Percentiles rank a stretch among this genome's conserved stretches.
Evolutionary conservation across 495 filamentous ascomycete species (phyloP).

Genomic region (Immersiella caudata): DNA sequence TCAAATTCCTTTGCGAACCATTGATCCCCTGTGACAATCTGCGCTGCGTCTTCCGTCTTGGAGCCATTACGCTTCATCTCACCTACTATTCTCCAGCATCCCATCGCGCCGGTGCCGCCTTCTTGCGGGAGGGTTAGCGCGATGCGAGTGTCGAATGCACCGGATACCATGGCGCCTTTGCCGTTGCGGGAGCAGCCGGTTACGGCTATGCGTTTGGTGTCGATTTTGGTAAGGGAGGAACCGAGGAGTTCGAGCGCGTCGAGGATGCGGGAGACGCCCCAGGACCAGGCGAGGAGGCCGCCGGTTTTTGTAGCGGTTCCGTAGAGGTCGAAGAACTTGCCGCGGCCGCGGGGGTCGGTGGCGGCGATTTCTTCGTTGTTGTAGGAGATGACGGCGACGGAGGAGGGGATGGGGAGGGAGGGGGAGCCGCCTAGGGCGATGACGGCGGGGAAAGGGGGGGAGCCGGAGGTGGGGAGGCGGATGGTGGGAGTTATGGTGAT

Average conservation of each 20-base stretch:
- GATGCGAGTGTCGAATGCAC: slow-evolving; percentile 51
- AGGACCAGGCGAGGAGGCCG: slow-evolving; percentile 52
- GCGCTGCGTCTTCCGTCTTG: slow-evolving; percentile 43
- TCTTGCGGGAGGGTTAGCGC: slow-evolving; percentile 54
- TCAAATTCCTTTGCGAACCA: slow-evolving; percentile 40
- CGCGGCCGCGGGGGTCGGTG: slow-evolving; percentile 41
- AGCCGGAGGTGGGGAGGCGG: neutral
- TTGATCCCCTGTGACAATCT: slow-evolving; percentile 52
- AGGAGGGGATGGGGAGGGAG: slow-evolving; percentile 42
- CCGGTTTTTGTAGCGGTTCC: slow-evolving; percentile 42
- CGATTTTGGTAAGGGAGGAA: slow-evolving; percentile 40
- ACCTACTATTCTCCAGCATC: slow-evolving; percentile 51
- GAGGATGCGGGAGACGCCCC: slow-evolving; percentile 52
- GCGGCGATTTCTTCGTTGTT: slow-evolving; percentile 44
- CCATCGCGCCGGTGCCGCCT: slow-evolving; percentile 50
- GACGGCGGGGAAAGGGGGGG: slow-evolving; percentile 47
- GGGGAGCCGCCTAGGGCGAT: slow-evolving; percentile 41
- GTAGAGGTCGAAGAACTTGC: slow-evolving; percentile 54
- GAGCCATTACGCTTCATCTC: slow-evolving; percentile 44
- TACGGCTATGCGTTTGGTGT: slow-evolving; percentile 44
- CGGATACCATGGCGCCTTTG: slow-evolving; percentile 54
- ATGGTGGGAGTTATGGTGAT: neutral
- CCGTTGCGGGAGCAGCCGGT: slow-evolving; percentile 57
- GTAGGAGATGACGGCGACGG: slow-evolving; percentile 48
- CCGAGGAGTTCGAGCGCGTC: slow-evolving; percentile 46